phyloP scores from a whole-genome alignment of 2,329 filamentous ascomycete genomes.

The Zymoseptoria pseudotritici region DNA sequence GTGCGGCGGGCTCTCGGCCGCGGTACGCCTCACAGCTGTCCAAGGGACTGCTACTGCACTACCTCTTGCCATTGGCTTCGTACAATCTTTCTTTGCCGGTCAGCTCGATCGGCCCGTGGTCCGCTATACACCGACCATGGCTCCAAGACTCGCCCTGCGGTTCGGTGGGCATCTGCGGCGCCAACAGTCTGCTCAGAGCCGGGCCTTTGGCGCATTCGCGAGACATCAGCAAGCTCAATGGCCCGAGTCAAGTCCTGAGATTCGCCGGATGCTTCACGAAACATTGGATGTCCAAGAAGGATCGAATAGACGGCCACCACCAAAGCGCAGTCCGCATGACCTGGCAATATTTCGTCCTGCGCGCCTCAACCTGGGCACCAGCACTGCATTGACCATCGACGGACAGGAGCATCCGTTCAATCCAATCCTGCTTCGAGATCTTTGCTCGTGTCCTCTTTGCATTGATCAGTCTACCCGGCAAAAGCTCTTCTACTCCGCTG shows the following conservation, averaged over 20 bases:
- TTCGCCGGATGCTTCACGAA: background rate
- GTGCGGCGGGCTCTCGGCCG: background rate
- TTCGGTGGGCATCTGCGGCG: background rate
- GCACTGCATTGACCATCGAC: background rate
- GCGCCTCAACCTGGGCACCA: background rate
- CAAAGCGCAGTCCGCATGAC: background rate
- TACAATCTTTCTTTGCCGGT: background rate
- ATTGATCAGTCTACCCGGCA: conserved; percentile 54
- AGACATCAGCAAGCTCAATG: background rate
- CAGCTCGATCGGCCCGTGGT: background rate
- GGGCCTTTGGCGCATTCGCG: background rate
- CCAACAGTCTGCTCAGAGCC: background rate
- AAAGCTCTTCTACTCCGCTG: conserved; percentile 57
- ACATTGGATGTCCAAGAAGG: background rate
- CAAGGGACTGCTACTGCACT: background rate
- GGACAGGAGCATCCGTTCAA: conserved; percentile 12
- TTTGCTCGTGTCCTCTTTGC: conserved; percentile 51
- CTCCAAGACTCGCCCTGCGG: background rate
- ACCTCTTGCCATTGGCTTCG: background rate
- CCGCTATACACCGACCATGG: background rate
- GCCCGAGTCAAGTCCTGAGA: background rate
- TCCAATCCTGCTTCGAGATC: conserved; percentile 44
- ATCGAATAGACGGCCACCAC: background rate
- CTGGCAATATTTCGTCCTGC: background rate
- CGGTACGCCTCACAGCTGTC: background rate